These are phyloP conservation scores for Colletotrichum australisinense DNA, from an alignment of 2,329 filamentous ascomycete species.

Conservation along the genomic window DNA sequence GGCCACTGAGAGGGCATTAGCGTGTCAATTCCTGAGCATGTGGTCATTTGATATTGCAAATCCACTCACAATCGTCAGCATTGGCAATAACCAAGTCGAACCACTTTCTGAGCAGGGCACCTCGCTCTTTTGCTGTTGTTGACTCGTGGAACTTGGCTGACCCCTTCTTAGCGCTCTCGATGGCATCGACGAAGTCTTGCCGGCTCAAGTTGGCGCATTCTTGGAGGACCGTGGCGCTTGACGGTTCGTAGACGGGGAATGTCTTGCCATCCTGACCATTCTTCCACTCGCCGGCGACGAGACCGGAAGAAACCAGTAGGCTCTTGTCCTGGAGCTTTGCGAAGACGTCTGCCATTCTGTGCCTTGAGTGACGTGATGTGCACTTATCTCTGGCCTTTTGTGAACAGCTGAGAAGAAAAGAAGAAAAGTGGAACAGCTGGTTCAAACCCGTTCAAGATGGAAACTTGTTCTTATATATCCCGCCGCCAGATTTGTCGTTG, in stretches of 20 bases:
- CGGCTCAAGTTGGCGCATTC: slow-evolving; percentile 58
- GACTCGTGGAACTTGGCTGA: slow-evolving; percentile 51
- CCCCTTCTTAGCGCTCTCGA: slow-evolving; percentile 48
- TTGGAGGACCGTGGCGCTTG: slow-evolving; percentile 60
- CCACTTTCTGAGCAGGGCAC: slow-evolving; percentile 49
- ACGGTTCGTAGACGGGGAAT: slow-evolving; percentile 66
- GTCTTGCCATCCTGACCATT: slow-evolving; percentile 56
- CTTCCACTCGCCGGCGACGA: slow-evolving; percentile 59
- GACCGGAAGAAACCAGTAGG: not conserved
- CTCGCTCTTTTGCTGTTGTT: slow-evolving; percentile 49
- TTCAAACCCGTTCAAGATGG: not conserved
- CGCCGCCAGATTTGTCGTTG: not conserved
- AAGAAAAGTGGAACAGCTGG: no score
- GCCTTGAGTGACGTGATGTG: not conserved
- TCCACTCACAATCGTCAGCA: slow-evolving; percentile 43
- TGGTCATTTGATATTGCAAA: no score
- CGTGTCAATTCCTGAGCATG: no score
- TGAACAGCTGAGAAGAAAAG: no score
- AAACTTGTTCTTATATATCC: not conserved
- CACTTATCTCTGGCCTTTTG: not conserved
- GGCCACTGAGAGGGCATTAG: slow-evolving; percentile 40
- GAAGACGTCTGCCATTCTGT: slow-evolving; percentile 9
- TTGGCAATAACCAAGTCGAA: slow-evolving; percentile 47
- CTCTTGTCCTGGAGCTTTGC: slow-evolving; percentile 13
- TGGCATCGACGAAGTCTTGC: slow-evolving; percentile 43